These are phyloP conservation scores for Lepidium didymum DNA, from an alignment of 345 rosid genomes.

Conservation along the genomic window DNA sequence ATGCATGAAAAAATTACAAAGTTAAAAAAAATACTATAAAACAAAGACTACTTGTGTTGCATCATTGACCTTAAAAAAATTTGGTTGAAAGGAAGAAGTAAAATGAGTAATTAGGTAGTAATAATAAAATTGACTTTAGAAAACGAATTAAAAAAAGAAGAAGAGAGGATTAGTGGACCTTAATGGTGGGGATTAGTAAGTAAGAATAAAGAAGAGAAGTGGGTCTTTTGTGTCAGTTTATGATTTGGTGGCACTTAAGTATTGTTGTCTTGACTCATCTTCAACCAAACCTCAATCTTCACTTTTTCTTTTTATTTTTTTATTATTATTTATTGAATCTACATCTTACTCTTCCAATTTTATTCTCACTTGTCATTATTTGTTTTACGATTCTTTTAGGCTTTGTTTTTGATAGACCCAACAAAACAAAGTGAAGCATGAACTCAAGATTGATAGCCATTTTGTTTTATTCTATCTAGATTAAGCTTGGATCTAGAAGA, in stretches of 20 bases:
- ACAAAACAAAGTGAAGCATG: constrained; percentile 11
- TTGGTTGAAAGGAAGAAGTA: neutral
- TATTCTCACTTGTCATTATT: constrained; percentile 4
- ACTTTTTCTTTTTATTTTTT: no score
- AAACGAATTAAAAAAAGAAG: no score
- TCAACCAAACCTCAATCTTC: neutral
- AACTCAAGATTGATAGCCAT: neutral
- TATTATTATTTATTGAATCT: no score
- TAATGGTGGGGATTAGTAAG: constrained; percentile 33
- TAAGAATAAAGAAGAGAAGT: constrained; percentile 25
- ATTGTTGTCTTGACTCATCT: constrained; percentile 31
- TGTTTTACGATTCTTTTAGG: neutral
- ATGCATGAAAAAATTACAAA: neutral
- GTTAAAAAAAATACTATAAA: neutral
- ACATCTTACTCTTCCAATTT: neutral
- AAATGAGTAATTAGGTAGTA: constrained; percentile 8
- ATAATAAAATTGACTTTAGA: constrained; percentile 18
- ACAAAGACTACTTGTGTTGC: constrained; percentile 8
- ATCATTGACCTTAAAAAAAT: constrained; percentile 19
- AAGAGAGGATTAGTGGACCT: constrained; percentile 23
- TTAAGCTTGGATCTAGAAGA: neutral
- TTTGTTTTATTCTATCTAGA: neutral
- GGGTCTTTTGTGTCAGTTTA: constrained; percentile 27
- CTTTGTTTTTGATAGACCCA: neutral
- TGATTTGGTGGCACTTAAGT: constrained; percentile 30